These are phyloP conservation scores for Aspergillus ochraceus DNA, from an alignment of 2,329 filamentous ascomycete species.

Conservation along the genomic window DNA sequence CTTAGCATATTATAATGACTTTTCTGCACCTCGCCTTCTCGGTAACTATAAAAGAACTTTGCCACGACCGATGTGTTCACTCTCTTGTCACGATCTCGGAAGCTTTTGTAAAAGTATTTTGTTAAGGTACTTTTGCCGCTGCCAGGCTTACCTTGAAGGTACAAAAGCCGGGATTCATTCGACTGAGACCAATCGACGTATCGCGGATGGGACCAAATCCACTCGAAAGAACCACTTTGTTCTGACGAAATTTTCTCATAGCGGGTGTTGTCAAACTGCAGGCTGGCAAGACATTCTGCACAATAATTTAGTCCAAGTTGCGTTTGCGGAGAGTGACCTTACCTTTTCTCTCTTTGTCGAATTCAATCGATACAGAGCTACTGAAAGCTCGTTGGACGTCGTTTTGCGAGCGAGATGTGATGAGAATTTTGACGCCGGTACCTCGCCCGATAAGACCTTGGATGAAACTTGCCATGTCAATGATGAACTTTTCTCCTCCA, in stretches of 20 bases:
- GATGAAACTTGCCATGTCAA: neutral
- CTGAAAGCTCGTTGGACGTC: neutral
- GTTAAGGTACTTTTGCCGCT: constrained; percentile 7
- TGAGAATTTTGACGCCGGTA: neutral
- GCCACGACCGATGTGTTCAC: neutral
- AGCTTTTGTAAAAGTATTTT: neutral
- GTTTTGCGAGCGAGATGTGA: neutral
- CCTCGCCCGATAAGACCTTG: neutral
- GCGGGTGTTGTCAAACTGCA: constrained; percentile 4
- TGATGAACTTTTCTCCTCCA: neutral
- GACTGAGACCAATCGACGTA: neutral
- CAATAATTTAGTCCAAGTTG: neutral
- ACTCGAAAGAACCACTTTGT: constrained; percentile 3
- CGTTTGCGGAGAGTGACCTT: neutral
- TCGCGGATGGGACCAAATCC: constrained; percentile 2
- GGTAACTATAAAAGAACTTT: constrained; percentile 5
- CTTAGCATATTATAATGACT: constrained; percentile 7
- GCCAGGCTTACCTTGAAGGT: constrained; percentile 5
- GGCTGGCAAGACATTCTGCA: neutral
- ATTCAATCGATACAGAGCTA: neutral
- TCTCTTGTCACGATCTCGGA: neutral
- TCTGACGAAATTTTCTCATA: constrained; percentile 1
- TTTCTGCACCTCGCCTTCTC: constrained; percentile 2
- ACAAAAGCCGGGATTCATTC: neutral
- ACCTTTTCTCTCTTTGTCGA: constrained; percentile 4